These are phyloP conservation scores for Nitzschia sp. DNA, from an alignment of 108 stramenopile species.

Conservation along the genomic window DNA sequence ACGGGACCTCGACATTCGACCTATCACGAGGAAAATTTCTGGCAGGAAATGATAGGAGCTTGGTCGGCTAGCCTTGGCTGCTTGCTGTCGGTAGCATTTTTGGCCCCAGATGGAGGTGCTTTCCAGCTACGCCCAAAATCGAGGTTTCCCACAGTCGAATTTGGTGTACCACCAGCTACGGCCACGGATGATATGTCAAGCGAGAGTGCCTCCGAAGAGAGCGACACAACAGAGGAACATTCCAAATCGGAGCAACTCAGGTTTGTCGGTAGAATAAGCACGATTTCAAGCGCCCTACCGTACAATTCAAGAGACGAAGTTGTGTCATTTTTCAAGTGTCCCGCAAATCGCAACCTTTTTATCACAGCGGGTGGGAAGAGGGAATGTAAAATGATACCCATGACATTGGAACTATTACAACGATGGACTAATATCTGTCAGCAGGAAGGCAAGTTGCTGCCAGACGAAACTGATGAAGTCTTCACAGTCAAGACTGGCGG, in stretches of 20 bases:
- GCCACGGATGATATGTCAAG: no score
- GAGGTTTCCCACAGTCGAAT: no score
- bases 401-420: not conserved
- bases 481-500: constrained; percentile 26
- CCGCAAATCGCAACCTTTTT: constrained; percentile 16
- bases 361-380: constrained; percentile 22
- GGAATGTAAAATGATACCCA: not conserved
- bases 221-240: not conserved
- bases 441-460: not conserved
- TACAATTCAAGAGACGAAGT: constrained; percentile 8
- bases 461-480: constrained; percentile 17
- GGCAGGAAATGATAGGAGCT: no score
- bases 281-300: constrained; percentile 6
- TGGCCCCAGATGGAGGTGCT: no score
- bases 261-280: not conserved
- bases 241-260: constrained; percentile 5
- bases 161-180: no score
- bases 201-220: no score
- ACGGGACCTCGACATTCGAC: no score
- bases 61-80: no score
- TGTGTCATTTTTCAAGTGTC: not conserved
- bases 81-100: no score
- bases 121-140: no score
- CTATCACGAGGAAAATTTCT: no score
- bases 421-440: constrained; percentile 9